phyloP scores from a whole-genome alignment of 352 stramenopile species.

The Globisporangium middletonii region DNA sequence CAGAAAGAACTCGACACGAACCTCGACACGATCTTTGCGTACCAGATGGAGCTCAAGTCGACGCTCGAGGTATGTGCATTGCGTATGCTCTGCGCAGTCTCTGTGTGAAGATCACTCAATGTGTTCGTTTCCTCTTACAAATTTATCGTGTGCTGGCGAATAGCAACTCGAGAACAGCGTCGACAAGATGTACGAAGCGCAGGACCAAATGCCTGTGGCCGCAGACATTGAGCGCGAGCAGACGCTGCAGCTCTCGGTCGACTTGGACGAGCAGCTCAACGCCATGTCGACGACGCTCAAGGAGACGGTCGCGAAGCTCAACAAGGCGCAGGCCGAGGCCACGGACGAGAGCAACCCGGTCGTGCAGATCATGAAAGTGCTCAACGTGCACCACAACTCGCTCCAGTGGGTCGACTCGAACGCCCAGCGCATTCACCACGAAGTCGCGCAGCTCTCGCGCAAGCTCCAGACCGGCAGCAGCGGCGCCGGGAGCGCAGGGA shows the following conservation, averaged over 20 bases:
- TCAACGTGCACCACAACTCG: slow-evolving; percentile 88
- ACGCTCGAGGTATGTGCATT: slow-evolving; percentile 59
- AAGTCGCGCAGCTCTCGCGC: slow-evolving; percentile 54
- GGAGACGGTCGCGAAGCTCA: slow-evolving; percentile 83
- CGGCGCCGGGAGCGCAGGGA: slow-evolving; percentile 19
- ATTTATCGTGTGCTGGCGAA: neutral
- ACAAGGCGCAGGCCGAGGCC: slow-evolving; percentile 71
- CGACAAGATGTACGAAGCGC: slow-evolving; percentile 86
- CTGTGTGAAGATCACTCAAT: too few relatives aligned
- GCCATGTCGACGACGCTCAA: slow-evolving; percentile 84
- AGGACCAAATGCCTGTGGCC: slow-evolving; percentile 80
- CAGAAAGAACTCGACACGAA: slow-evolving; percentile 85
- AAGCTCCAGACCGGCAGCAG: slow-evolving; percentile 46
- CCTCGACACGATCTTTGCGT: slow-evolving; percentile 84
- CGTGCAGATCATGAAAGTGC: slow-evolving; percentile 87
- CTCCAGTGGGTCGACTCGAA: slow-evolving; percentile 83
- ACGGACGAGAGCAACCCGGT: slow-evolving; percentile 72
- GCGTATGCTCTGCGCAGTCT: too few relatives aligned
- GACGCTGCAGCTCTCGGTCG: slow-evolving; percentile 80
- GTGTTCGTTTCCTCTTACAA: neutral
- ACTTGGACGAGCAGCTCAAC: slow-evolving; percentile 84
- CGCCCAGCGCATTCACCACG: slow-evolving; percentile 55
- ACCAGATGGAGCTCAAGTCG: slow-evolving; percentile 87
- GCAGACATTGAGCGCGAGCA: slow-evolving; percentile 85
- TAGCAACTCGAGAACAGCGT: slow-evolving; percentile 86